phyloP scores from a whole-genome alignment of 345 rosid species.

The Eucalyptus marginata region DNA sequence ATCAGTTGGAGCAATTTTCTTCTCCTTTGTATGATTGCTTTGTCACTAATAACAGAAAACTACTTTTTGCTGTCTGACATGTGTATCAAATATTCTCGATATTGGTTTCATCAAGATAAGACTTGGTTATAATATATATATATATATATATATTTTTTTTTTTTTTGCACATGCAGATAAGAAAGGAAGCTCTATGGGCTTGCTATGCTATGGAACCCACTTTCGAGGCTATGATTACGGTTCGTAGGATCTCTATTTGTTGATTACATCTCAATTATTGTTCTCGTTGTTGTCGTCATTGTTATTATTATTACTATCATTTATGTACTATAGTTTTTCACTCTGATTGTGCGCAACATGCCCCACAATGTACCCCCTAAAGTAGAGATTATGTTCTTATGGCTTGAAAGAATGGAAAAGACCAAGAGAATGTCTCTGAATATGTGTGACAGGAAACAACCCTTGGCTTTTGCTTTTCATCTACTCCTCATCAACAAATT shows the following conservation, averaged over 20 bases:
- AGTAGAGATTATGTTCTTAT: neutral
- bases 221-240: slow-evolving; percentile 77
- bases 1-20: neutral
- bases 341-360: neutral
- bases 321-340: neutral
- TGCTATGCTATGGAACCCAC: slow-evolving; percentile 84
- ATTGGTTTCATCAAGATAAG: neutral
- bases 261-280: neutral
- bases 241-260: slow-evolving; percentile 7
- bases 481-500: neutral
- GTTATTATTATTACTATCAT: neutral
- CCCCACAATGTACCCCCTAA: neutral
- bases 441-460: neutral
- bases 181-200: slow-evolving; percentile 94
- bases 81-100: neutral
- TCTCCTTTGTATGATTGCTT: neutral
- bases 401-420: neutral
- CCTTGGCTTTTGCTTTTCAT: neutral
- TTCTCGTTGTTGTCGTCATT: neutral
- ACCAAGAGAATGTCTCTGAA: neutral
- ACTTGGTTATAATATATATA: neutral
- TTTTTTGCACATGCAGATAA: slow-evolving; percentile 32
- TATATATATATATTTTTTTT: neutral
- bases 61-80: neutral
- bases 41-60: neutral